phyloP scores from a whole-genome alignment of 2,329 filamentous ascomycete genomes.

The Cercospora sp. region DNA sequence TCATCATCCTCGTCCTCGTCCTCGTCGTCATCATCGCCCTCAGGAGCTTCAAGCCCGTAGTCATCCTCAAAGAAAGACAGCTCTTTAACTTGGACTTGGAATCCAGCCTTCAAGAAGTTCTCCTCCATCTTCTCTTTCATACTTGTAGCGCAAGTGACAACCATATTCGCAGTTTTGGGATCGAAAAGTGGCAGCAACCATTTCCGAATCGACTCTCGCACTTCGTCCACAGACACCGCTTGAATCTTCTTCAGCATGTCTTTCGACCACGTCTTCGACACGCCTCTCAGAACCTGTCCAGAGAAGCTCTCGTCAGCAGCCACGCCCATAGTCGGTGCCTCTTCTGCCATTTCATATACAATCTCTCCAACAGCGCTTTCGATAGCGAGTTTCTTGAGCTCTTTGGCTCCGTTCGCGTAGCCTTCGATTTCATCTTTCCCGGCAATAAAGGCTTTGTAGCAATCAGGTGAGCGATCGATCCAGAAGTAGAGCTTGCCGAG shows the following conservation, averaged over 20 bases:
- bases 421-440: conserved; percentile 72
- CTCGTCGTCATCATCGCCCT: conserved; percentile 60
- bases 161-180: conserved; percentile 76
- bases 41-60: conserved; percentile 72
- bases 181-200: conserved; percentile 78
- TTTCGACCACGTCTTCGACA: conserved; percentile 76
- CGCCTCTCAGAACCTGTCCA: conserved; percentile 72
- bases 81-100: conserved; percentile 71
- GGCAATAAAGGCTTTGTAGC: conserved; percentile 79
- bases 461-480: conserved; percentile 87
- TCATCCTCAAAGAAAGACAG: conserved; percentile 83
- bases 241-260: conserved; percentile 75
- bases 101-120: conserved; percentile 73
- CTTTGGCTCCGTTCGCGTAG: conserved; percentile 68
- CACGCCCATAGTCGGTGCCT: conserved; percentile 79
- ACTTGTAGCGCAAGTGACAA: conserved; percentile 82
- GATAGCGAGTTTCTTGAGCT: conserved; percentile 77
- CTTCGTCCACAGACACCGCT: conserved; percentile 71
- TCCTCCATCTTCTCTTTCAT: conserved; percentile 79
- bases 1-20: conserved; percentile 61
- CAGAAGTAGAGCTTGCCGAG: conserved; percentile 78
- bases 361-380: conserved; percentile 90
- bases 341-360: conserved; percentile 81
- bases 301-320: conserved; percentile 84
- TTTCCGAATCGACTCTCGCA: conserved; percentile 70